Evolutionary conservation across 1,139 yeast genomes (phyloP), one percentile per base, ranked within the genome.

Genomic region (Suhomyces guaymorum): DNA sequence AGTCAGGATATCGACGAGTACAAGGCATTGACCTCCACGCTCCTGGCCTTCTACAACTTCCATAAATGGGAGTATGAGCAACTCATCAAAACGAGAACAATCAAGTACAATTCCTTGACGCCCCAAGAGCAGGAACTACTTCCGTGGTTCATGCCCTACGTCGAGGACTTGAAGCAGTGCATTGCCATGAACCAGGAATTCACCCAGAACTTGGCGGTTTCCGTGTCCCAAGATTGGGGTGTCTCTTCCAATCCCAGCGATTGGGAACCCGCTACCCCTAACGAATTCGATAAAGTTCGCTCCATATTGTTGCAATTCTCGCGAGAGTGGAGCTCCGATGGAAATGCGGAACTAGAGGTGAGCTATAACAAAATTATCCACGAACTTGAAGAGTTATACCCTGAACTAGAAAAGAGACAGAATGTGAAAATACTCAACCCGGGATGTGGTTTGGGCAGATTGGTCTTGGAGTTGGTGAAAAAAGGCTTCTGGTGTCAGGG

Each of bases 391-490:
- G 33, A 29, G 2, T 33, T 61, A 19, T 78, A 56, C 44, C 83
- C 84, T 0, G 63, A 58, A 13, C 56, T 34, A n/a, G 48, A 49
- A 1, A 39, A 55, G 0, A 53, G 85, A 24, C 67, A 59, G 14
- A 35, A 62, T 10, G 48, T 75, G 2, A 66, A 70, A 28, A 68
- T 86, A 0, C 63, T 88, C 21, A 80, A 82, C 1, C 96, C 96
- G 0, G 96, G 96, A 1, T 80, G 88, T 42, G 96, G 96, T 0
- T 63, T 86, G 13, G 96, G 94, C 0, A 57, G 96, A 35, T 57
- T 87, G 40, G 84, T 87, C n/a, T 71, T 76, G 37, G 96, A 88
- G 32, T 61, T 86, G 33, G 87, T 86, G 1, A 58, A 55, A 19
- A 50, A 69, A 35, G 95, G 96, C 1, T 86, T 81, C 54, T 61